Evolutionary conservation across 495 filamentous ascomycete species (phyloP), one percentile per base, ranked within the genome.

Genomic region (Daldinia bambusicola): DNA sequence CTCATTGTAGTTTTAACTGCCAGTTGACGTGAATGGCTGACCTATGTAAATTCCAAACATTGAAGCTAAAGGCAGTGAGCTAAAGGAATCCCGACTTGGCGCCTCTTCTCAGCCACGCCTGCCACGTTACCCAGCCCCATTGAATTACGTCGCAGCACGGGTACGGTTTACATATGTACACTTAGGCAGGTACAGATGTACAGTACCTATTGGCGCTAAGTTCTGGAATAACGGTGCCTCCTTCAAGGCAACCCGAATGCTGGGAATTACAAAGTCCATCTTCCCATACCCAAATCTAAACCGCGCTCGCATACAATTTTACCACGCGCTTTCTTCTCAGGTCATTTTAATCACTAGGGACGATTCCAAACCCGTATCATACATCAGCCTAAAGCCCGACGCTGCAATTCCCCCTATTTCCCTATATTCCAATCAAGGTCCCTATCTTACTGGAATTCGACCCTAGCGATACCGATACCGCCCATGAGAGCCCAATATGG

Each of bases 111-210:
- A 69, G 71, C 66, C 67, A 74, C 71, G 55, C 16, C 71, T 70
- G 62, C 71, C 71, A 74, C 63, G 67, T 66, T 63, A 62, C 70
- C 66, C 64, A 77, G 75, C 73, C 75, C 70, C 70, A 69, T 65
- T 67, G 32, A 66, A 77, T 77, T 77, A 77, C 75, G 75, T 77
- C 75, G n/a, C n/a, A n/a, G n/a, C n/a, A n/a, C n/a, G n/a, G n/a
- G n/a, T n/a, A n/a, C n/a, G n/a, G n/a, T n/a, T n/a, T n/a, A 73
- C 75, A 74, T 56, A 59, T 26, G 3, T 26, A 26, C 26, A 26
- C 26, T 26, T 26, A 26, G 26, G 26, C 26, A 36, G 34, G 4
- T 34, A 53, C 63, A 67, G 56, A 67, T 67, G 64, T 57, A 64
- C 55, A 32, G 61, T 55, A 57, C 31, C 55, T 50, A 67, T 70